A percentile compares a stretch with the other conserved stretches of the same genome.
These are phyloP conservation scores for Scortechinia acanthostroma DNA, from an alignment of 2,329 filamentous ascomycete genomes.

Conservation along the genomic window DNA sequence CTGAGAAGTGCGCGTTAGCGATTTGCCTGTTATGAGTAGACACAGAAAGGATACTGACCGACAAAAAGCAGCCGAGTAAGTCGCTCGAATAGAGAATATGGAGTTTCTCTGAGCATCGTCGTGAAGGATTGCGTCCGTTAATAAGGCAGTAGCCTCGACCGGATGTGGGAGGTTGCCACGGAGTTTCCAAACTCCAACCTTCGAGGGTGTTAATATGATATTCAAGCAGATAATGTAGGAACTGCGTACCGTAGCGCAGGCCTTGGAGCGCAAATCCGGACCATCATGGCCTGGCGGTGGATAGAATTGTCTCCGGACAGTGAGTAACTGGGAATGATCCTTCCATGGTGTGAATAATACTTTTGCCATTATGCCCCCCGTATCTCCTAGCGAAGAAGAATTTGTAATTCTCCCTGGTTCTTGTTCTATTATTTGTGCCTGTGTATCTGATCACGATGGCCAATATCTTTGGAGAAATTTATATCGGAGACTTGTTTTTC, in stretches of 20 bases:
- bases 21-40: neutral
- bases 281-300: constrained; percentile 17
- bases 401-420: too few relatives aligned
- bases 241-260: constrained; percentile 25
- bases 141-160: constrained; percentile 31
- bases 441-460: too few relatives aligned
- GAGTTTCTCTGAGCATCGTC: constrained; percentile 28
- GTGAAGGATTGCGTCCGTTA: constrained; percentile 33
- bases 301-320: constrained; percentile 27
- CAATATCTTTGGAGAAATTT: too few relatives aligned
- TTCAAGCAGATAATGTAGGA: constrained; percentile 2
- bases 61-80: constrained; percentile 33
- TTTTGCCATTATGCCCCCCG: too few relatives aligned
- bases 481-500: too few relatives aligned
- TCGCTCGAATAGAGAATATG: constrained; percentile 30
- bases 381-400: too few relatives aligned
- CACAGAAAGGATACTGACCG: constrained; percentile 17
- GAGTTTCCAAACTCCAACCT: constrained; percentile 33
- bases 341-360: constrained; percentile 31
- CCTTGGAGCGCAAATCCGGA: constrained; percentile 23
- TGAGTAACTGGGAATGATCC: constrained; percentile 20
- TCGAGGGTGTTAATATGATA: constrained; percentile 1
- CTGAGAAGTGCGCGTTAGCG: constrained; percentile 11
- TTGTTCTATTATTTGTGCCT: too few relatives aligned
- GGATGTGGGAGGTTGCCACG: constrained; percentile 31